Evolutionary conservation across 108 stramenopile genomes (phyloP), one percentile per base, ranked within the genome.

Genomic region (Skeletonema tropicum): DNA sequence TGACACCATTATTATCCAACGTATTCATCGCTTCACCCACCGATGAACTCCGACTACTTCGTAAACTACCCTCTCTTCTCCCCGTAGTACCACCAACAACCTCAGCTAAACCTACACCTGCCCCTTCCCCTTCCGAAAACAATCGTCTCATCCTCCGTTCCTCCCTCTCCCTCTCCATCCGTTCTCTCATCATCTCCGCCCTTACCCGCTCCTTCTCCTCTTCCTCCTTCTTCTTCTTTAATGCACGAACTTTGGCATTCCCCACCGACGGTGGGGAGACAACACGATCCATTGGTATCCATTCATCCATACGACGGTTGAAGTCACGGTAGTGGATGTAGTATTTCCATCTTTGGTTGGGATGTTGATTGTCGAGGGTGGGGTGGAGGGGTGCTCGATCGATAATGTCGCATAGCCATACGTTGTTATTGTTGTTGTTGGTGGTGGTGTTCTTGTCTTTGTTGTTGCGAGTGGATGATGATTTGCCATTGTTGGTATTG

Each of bases 271-370:
- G 95, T 25, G 92, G 95, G 12, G 82, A 84, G 0, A 94, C 83
- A 57, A 96, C 91, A 4, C 92, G 79, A 30, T 92, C 92, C 60
- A 79, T 85, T 4, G 66, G 61, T 17, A 99, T 90, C 99, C 99
- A 99, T 82, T 98, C 97, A 73, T 99, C 99, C 98, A 99, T 98
- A 12, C 99, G 79, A 26, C 99, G 91, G 85, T 99, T 98, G 63
- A 98, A 96, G 57, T 98, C 95, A 33, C 91, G 86, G 73, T 97
- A 99, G 70, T 99, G 99, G 13, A 99, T 91, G 83, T 99, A 99
- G 76, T 98, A 99, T 36, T 84, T 76, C 90, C 89, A 96, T 66
- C 70, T 48, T 68, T 61, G 48, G 58, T 33, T 7, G 19, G 21
- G 62, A 32, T 76, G 64, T 30, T 59, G 39, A 38, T 70, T 41